Conservation (phyloP, 305 asterid species). For the Solanum aculeatissimum region DNA sequence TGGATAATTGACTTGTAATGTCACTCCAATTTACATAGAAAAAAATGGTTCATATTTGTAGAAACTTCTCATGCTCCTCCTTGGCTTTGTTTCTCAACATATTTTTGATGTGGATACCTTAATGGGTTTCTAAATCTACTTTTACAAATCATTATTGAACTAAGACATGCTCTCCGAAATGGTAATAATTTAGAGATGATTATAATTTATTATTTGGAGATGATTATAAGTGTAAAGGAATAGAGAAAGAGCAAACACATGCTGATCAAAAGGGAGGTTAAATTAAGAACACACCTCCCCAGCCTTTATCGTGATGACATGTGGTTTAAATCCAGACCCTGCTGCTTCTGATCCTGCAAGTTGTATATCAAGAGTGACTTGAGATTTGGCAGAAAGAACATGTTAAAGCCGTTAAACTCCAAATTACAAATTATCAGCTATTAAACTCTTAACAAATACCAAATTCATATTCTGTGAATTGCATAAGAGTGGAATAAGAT, state of each 20-base stretch:
- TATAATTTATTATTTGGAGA: not conserved
- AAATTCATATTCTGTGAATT: not conserved
- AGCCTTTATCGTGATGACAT: slow-evolving; percentile 3
- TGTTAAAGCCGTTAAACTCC: not conserved
- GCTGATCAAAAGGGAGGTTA: not conserved
- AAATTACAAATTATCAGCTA: not conserved
- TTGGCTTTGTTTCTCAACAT: not conserved
- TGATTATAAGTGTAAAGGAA: not conserved
- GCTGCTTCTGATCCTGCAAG: slow-evolving; percentile 9
- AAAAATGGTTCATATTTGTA: not conserved
- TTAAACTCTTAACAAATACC: not conserved
- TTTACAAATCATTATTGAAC: not conserved
- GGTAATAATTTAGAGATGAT: not conserved
- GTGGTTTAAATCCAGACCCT: slow-evolving; percentile 3
- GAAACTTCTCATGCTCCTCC: not conserved
- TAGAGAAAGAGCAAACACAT: not conserved
- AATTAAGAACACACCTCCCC: slow-evolving; percentile 8
- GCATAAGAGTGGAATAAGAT: not conserved
- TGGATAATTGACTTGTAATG: not conserved
- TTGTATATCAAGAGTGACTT: not conserved
- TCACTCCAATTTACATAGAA: not conserved
- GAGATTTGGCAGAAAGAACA: not conserved
- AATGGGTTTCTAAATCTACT: not conserved
- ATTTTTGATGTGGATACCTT: not conserved
- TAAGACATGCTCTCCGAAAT: not conserved